phyloP scores from a whole-genome alignment of 768 basidiomycete genomes.

The Leccinum rimulosum region DNA sequence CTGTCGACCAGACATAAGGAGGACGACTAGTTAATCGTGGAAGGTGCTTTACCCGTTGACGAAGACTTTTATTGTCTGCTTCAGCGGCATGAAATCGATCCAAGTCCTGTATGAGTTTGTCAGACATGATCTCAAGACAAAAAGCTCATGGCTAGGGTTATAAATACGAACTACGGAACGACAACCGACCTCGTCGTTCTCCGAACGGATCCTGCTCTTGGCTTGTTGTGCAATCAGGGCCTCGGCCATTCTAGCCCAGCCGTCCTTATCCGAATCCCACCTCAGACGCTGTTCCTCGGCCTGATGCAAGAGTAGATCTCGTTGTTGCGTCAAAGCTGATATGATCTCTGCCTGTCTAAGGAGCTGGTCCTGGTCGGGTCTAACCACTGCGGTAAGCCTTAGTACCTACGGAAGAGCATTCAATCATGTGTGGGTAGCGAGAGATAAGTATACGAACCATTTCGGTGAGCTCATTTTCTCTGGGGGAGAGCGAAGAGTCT shows the following conservation, averaged over 20 bases:
- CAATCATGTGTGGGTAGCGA: conserved; percentile 1
- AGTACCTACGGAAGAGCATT: conserved; percentile 40
- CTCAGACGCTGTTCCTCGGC: conserved; percentile 56
- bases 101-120: conserved; percentile 43
- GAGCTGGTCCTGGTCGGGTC: conserved; percentile 46
- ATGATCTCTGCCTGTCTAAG: conserved; percentile 63
- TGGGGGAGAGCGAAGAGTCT: conserved; percentile 23
- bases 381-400: conserved; percentile 41
- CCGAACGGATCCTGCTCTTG: conserved; percentile 35
- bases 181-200: conserved; percentile 44
- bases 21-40: neutral
- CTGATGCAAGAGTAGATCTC: conserved; percentile 53
- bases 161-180: neutral
- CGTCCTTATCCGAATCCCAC: conserved; percentile 61
- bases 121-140: conserved; percentile 7
- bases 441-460: conserved; percentile 48
- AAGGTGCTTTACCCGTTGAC: conserved; percentile 50
- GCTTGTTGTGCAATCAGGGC: conserved; percentile 54
- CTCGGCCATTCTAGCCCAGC: conserved; percentile 67
- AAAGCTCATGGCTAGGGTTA: neutral
- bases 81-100: conserved; percentile 53
- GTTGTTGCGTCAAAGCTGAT: conserved; percentile 50
- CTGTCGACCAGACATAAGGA: conserved; percentile 35
- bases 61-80: conserved; percentile 59
- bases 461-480: conserved; percentile 52